phyloP scores from a whole-genome alignment of 2,329 filamentous ascomycete genomes.

The Sporothrix protearum region DNA sequence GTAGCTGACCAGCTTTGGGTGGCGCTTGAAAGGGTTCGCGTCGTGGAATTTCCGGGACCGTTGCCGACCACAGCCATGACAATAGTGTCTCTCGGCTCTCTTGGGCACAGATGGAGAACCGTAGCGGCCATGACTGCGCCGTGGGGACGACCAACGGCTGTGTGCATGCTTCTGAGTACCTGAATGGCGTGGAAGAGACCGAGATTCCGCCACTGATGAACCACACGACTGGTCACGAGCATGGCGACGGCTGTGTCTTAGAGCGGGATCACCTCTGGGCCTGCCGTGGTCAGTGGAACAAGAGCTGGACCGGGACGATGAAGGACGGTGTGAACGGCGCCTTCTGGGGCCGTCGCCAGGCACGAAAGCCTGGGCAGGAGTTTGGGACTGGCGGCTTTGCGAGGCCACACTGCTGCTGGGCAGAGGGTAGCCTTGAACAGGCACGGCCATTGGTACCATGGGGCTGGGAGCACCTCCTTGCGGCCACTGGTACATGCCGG shows the following conservation, averaged over 20 bases:
- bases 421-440: neutral
- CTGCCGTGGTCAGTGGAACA: neutral
- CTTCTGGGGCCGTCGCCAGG: neutral
- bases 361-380: neutral
- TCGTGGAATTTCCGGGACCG: conserved; percentile 42
- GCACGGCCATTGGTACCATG: neutral
- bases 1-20: conserved; percentile 36
- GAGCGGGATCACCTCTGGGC: neutral
- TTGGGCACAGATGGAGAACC: neutral
- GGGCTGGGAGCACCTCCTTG: neutral
- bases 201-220: neutral
- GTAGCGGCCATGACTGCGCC: neutral
- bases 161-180: neutral
- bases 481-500: neutral
- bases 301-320: neutral
- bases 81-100: conserved; percentile 38
- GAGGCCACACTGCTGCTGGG: neutral
- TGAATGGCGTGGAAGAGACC: neutral
- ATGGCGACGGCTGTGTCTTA: neutral
- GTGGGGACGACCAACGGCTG: neutral
- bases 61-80: conserved; percentile 41
- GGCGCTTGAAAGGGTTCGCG: conserved; percentile 35
- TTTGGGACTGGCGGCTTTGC: neutral
- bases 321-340: neutral
- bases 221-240: neutral